Evolutionary conservation across 345 rosid genomes (phyloP).

Genomic region (Salix koriyanagi): DNA sequence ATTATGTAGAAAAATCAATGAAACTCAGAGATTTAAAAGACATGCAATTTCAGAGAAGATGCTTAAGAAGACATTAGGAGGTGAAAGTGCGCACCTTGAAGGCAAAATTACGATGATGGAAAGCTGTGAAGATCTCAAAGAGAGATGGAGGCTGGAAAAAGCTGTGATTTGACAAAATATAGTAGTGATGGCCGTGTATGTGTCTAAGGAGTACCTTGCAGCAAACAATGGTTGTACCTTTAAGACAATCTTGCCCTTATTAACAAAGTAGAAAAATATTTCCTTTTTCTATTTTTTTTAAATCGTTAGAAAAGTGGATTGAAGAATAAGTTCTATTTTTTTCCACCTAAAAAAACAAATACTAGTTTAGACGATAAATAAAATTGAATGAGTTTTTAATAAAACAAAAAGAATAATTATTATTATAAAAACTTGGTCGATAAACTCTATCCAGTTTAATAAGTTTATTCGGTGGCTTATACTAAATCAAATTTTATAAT

Average conservation of each 20-base stretch:
- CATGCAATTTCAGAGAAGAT: neutral
- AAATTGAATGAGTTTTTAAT: neutral
- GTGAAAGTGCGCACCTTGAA: neutral
- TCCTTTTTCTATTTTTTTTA: neutral
- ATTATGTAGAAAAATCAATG: neutral
- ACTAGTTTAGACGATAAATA: too few species aligned
- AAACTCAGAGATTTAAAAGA: neutral
- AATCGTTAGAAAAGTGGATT: too few species aligned
- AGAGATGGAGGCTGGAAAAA: neutral
- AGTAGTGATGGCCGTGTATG: neutral
- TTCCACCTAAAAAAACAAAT: neutral
- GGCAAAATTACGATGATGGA: neutral
- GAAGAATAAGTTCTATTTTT: too few species aligned
- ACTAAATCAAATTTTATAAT: too few species aligned
- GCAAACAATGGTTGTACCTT: too few species aligned
- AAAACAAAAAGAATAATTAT: too few species aligned
- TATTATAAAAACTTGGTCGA: too few species aligned
- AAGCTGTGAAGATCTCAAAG: neutral
- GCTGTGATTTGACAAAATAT: neutral
- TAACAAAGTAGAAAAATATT: neutral
- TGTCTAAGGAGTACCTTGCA: too few species aligned
- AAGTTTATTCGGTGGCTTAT: too few species aligned
- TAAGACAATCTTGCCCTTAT: slow-evolving; percentile 6
- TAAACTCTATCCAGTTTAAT: too few species aligned
- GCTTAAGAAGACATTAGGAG: neutral